Evolutionary conservation across 495 filamentous ascomycete genomes (phyloP).

Genomic region (Daldinia decipiens): DNA sequence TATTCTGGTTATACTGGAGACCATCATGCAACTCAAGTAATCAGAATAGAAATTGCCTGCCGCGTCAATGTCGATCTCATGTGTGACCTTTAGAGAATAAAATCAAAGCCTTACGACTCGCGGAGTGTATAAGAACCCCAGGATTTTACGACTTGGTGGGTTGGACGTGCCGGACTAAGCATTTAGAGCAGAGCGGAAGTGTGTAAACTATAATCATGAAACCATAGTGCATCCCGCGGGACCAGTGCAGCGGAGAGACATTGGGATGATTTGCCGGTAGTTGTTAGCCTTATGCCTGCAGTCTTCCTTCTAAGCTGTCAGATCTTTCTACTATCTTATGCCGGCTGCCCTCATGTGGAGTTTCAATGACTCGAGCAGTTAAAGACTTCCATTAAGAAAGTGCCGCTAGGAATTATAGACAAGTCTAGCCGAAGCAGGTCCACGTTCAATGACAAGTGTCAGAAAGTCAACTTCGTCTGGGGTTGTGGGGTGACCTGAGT

Average conservation of each 20-base stretch:
- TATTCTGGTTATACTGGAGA: slow-evolving; percentile 17
- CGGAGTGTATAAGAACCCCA: slow-evolving; percentile 14
- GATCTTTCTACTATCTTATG: slow-evolving; percentile 3
- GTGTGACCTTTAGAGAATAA: neutral
- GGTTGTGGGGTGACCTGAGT: slow-evolving; percentile 1
- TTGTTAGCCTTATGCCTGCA: slow-evolving; percentile 21
- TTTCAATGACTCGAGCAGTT: slow-evolving; percentile 27
- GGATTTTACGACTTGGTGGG: slow-evolving; percentile 9
- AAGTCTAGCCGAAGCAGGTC: slow-evolving; percentile 5
- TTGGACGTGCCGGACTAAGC: neutral
- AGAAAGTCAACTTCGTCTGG: slow-evolving; percentile 8
- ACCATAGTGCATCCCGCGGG: slow-evolving; percentile 17
- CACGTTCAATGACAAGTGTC: slow-evolving; percentile 7
- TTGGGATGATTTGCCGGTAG: slow-evolving; percentile 6
- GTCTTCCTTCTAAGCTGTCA: slow-evolving; percentile 17
- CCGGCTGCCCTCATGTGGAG: neutral
- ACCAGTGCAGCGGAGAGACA: neutral
- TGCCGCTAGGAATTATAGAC: neutral
- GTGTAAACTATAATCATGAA: slow-evolving; percentile 16
- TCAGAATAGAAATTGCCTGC: neutral
- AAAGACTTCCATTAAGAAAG: neutral
- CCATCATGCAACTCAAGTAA: neutral
- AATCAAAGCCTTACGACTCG: slow-evolving; percentile 33
- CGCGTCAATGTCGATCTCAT: slow-evolving; percentile 8
- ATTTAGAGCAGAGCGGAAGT: slow-evolving; percentile 3